Evolutionary conservation across 78 protist species (phyloP).

Genomic region (Dictyostelium citrinum): DNA sequence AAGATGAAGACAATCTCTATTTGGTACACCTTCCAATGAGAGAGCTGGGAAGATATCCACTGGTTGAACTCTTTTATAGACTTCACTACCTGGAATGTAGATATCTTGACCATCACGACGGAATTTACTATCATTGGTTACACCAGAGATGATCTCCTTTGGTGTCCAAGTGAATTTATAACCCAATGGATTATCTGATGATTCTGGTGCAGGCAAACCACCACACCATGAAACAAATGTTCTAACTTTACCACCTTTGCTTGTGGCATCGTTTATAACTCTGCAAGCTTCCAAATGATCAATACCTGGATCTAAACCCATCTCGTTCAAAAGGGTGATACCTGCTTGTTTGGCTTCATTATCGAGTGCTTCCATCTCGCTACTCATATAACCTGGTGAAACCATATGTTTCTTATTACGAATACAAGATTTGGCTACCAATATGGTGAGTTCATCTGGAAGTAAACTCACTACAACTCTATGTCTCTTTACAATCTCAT

Average conservation of each 20-base stretch:
- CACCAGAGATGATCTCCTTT: slow-evolving; percentile 83
- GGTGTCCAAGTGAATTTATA: slow-evolving; percentile 95
- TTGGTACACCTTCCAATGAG: slow-evolving; percentile 77
- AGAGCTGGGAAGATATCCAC: slow-evolving; percentile 80
- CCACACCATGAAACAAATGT: slow-evolving; percentile 90
- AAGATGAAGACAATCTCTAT: slow-evolving; percentile 40
- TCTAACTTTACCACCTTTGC: slow-evolving; percentile 75
- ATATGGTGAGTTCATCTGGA: slow-evolving; percentile 73
- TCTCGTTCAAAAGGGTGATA: slow-evolving; percentile 79
- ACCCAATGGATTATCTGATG: slow-evolving; percentile 81
- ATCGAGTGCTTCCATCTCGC: slow-evolving; percentile 48
- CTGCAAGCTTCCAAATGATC: slow-evolving; percentile 85
- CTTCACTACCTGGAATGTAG: slow-evolving; percentile 54
- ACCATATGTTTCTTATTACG: slow-evolving; percentile 44
- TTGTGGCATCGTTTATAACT: slow-evolving; percentile 56
- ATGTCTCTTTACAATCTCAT: slow-evolving; percentile 27
- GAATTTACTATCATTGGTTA: slow-evolving; percentile 42
- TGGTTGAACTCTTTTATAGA: slow-evolving; percentile 58
- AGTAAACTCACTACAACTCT: slow-evolving; percentile 76
- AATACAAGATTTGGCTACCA: slow-evolving; percentile 79
- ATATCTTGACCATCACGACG: slow-evolving; percentile 80
- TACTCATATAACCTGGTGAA: slow-evolving; percentile 78
- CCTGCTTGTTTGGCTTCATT: slow-evolving; percentile 66
- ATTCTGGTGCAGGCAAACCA: slow-evolving; percentile 93
- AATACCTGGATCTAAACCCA: slow-evolving; percentile 91